Evolutionary conservation across 2,329 filamentous ascomycete genomes (phyloP).

Genomic region (Tolypocladium amazonense): DNA sequence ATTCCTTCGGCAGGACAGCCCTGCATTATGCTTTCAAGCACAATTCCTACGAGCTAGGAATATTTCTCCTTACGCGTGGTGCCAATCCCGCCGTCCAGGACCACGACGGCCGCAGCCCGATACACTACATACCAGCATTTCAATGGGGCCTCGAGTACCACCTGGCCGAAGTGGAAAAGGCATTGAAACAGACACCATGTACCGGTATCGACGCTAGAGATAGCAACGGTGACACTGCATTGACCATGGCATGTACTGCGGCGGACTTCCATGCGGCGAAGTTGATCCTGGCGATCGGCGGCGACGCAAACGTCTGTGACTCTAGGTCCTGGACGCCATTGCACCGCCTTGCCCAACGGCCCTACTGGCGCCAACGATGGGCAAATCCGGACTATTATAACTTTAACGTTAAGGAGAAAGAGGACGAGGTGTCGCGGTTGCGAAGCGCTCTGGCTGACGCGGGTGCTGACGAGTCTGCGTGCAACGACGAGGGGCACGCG

Average conservation of each 20-base stretch:
- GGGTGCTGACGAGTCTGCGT: background rate
- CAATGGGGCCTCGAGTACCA: background rate
- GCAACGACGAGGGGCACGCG: background rate
- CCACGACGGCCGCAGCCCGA: background rate
- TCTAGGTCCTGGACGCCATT: background rate
- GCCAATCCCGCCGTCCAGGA: background rate
- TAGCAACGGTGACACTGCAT: background rate
- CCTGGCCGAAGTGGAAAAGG: background rate
- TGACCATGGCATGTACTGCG: background rate
- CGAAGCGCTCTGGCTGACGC: background rate
- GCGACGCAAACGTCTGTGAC: background rate
- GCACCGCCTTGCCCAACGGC: background rate
- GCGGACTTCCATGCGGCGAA: background rate
- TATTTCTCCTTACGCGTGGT: background rate
- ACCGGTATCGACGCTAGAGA: background rate
- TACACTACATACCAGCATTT: background rate
- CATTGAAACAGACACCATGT: background rate
- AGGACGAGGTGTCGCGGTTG: background rate
- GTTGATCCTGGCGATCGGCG: background rate
- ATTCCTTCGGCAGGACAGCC: background rate
- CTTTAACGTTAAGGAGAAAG: background rate
- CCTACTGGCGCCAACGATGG: background rate
- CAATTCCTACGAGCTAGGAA: background rate
- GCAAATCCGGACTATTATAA: rapidly evolving
- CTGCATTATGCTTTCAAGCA: background rate